Percentiles rank a stretch among this genome's conserved stretches.
These are phyloP conservation scores for Cyclospora cayetanensis DNA, from an alignment of 169 alveolate species.

Conservation along the genomic window DNA sequence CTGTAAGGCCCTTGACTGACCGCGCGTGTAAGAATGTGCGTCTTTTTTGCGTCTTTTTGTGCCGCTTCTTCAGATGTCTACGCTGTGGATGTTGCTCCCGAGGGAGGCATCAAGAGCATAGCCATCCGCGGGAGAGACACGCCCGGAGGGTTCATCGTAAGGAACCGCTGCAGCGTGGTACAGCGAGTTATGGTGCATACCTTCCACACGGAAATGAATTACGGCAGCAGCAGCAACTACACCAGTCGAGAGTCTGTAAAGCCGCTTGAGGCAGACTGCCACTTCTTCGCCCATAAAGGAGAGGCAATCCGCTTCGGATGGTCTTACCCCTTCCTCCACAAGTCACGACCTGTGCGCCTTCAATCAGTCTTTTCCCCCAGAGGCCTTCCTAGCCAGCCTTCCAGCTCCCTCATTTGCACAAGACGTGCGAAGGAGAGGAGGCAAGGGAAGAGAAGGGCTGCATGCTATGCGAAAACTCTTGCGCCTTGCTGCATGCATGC, in stretches of 20 bases:
- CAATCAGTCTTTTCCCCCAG: no score
- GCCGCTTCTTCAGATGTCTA: conserved; percentile 6
- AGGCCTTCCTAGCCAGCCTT: no score
- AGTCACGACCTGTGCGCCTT: conserved; percentile 76
- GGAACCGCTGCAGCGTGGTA: conserved; percentile 78
- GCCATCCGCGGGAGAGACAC: conserved; percentile 75
- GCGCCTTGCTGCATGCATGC: background rate
- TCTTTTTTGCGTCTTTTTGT: background rate
- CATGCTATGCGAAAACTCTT: no score
- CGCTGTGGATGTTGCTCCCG: conserved; percentile 82
- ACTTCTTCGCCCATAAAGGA: conserved; percentile 79
- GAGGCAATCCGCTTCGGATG: conserved; percentile 84
- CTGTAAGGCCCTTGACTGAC: no score
- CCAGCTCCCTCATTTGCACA: no score
- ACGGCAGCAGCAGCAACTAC: background rate
- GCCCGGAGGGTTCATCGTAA: conserved; percentile 80
- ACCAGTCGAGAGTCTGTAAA: background rate
- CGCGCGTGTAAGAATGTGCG: background rate
- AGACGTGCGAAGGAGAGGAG: no score
- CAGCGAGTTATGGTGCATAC: conserved; percentile 79
- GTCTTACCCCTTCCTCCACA: conserved; percentile 85
- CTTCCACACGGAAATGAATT: conserved; percentile 79
- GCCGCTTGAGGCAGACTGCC: conserved; percentile 67
- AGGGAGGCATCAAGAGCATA: conserved; percentile 82
- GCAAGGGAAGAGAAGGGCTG: no score